Percentiles rank a stretch among this genome's conserved stretches.
These are phyloP conservation scores for Candida suzukii DNA, from an alignment of 805 yeast genomes.

Conservation along the genomic window DNA sequence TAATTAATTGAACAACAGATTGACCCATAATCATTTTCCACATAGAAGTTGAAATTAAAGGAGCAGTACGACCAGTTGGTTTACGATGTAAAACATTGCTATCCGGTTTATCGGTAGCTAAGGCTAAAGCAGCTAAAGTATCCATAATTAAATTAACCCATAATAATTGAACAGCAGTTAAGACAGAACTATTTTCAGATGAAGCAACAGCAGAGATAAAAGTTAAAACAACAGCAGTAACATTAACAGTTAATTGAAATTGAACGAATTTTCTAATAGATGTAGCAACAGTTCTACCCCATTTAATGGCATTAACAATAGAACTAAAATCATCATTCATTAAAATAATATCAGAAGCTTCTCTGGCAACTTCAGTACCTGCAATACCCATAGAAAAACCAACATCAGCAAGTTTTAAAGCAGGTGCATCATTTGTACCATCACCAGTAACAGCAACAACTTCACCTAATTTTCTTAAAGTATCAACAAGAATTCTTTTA, in stretches of 20 bases:
- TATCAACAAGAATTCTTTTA: slow-evolving; percentile 78
- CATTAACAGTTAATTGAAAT: slow-evolving; percentile 92
- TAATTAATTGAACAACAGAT: slow-evolving; percentile 64
- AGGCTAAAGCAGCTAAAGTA: slow-evolving; percentile 93
- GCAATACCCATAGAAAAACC: slow-evolving; percentile 98
- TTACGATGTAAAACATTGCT: slow-evolving; percentile 67
- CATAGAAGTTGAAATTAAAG: slow-evolving; percentile 84
- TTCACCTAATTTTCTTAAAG: slow-evolving; percentile 73
- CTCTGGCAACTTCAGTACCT: slow-evolving; percentile 98
- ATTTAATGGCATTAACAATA: slow-evolving; percentile 92
- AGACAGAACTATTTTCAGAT: slow-evolving; percentile 70
- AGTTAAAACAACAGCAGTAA: slow-evolving; percentile 92
- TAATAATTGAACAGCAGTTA: slow-evolving; percentile 93
- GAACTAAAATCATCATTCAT: slow-evolving; percentile 94
- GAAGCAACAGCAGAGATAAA: slow-evolving; percentile 91
- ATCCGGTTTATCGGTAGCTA: slow-evolving; percentile 96
- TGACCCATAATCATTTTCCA: slow-evolving; percentile 98
- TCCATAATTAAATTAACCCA: slow-evolving; percentile 99
- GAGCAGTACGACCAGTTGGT: slow-evolving; percentile 77
- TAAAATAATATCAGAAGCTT: slow-evolving; percentile 95
- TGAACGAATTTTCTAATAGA: slow-evolving; percentile 95
- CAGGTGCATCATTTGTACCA: slow-evolving; percentile 99
- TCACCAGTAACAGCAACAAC: slow-evolving; percentile 99
- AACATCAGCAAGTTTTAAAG: slow-evolving; percentile 91
- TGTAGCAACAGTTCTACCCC: slow-evolving; percentile 97